A percentile compares a stretch with the other conserved stretches of the same genome.
phyloP scores from a whole-genome alignment of 805 yeast species.

The Saccharomycopsis microspora region DNA sequence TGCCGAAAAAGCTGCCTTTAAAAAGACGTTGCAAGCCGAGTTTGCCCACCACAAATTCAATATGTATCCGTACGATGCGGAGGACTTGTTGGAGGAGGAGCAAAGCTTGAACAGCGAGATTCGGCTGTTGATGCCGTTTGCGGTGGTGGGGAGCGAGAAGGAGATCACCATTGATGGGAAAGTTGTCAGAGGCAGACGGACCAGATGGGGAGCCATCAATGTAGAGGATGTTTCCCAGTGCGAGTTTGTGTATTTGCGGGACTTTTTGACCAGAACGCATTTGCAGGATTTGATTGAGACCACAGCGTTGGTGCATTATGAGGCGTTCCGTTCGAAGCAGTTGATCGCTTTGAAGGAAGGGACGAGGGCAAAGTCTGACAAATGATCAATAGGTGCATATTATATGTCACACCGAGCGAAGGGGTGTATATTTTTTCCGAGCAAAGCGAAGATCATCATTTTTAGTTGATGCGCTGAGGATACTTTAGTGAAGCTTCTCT shows the following conservation, averaged over 20 bases:
- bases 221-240: constrained; percentile 93
- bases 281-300: constrained; percentile 92
- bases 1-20: constrained; percentile 72
- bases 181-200: constrained; percentile 78
- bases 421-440: too few species aligned
- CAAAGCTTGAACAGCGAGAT: constrained; percentile 63
- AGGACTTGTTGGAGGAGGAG: constrained; percentile 60
- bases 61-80: constrained; percentile 75
- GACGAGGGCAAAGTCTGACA: constrained; percentile 28
- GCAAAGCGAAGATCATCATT: too few species aligned
- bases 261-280: constrained; percentile 90
- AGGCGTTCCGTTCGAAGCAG: constrained; percentile 87
- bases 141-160: constrained; percentile 83
- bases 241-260: constrained; percentile 90
- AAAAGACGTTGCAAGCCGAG: constrained; percentile 67
- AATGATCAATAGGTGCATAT: neutral
- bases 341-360: constrained; percentile 88
- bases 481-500: too few species aligned
- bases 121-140: constrained; percentile 78
- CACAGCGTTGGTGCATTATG: constrained; percentile 81
- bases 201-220: constrained; percentile 88
- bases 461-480: too few species aligned
- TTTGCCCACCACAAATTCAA: constrained; percentile 61
- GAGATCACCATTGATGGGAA: constrained; percentile 70
- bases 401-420: neutral